Percentiles rank a stretch among this genome's conserved stretches.
phyloP scores from a whole-genome alignment of 1,284 basidiomycete genomes.

The Inonotus hispidus region DNA sequence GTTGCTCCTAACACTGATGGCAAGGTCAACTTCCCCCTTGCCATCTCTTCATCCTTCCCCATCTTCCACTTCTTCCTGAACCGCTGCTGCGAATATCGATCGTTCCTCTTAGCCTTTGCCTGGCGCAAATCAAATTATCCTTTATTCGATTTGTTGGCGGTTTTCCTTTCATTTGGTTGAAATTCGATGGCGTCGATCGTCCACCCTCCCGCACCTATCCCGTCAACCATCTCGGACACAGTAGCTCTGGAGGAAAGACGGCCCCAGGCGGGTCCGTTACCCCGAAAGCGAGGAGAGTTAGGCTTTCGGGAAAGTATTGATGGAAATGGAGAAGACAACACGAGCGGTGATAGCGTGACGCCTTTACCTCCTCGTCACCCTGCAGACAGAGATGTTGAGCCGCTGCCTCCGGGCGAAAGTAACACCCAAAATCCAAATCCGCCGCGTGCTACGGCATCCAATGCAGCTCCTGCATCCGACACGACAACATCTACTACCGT shows the following conservation, averaged over 20 bases:
- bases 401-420: slow-evolving; percentile 14
- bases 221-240: not conserved
- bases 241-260: slow-evolving; percentile 22
- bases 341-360: slow-evolving; percentile 13
- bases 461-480: slow-evolving; percentile 5
- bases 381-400: slow-evolving; percentile 41
- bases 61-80: slow-evolving; percentile 5
- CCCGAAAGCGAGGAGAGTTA: slow-evolving; percentile 60
- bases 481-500: slow-evolving; percentile 17
- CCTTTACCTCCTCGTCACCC: slow-evolving; percentile 45
- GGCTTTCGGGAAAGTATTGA: slow-evolving; percentile 47
- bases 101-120: slow-evolving; percentile 14
- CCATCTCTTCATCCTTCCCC: not conserved
- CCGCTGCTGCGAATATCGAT: not conserved
- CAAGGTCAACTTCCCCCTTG: not conserved
- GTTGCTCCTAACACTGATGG: slow-evolving; percentile 13
- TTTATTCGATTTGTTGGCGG: not conserved
- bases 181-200: slow-evolving; percentile 23
- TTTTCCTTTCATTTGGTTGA: not conserved
- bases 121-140: slow-evolving; percentile 3
- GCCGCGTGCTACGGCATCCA: slow-evolving; percentile 21
- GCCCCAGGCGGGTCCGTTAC: slow-evolving; percentile 55
- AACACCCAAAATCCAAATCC: slow-evolving; percentile 1
- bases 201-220: slow-evolving; percentile 4
- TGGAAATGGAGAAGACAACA: slow-evolving; percentile 21